These are phyloP conservation scores for Cercospora janseana DNA, from an alignment of 2,329 filamentous ascomycete species.

Conservation along the genomic window DNA sequence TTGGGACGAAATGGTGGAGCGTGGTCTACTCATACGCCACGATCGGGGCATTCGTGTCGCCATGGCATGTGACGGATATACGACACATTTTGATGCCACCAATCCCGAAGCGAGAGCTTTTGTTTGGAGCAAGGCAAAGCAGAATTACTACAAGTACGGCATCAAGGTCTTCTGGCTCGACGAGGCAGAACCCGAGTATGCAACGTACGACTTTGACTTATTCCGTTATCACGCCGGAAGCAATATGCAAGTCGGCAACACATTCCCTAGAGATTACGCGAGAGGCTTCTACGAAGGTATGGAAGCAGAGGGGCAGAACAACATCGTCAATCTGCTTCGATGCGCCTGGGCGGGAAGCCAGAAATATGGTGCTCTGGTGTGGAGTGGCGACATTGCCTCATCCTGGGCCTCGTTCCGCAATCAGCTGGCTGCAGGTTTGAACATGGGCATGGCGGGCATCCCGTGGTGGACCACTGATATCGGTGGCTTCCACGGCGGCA, in stretches of 20 bases:
- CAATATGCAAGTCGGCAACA: constrained; percentile 58
- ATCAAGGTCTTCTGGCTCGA: constrained; percentile 68
- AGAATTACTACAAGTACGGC: constrained; percentile 62
- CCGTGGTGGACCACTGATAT: constrained; percentile 72
- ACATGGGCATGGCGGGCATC: constrained; percentile 63
- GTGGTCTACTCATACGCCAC: constrained; percentile 58
- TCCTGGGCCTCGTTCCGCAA: constrained; percentile 60
- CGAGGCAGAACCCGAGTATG: constrained; percentile 67
- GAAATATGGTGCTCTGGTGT: constrained; percentile 63
- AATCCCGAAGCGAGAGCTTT: constrained; percentile 59
- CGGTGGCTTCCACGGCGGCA: constrained; percentile 66
- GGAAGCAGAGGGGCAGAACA: constrained; percentile 51
- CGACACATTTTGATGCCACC: constrained; percentile 63
- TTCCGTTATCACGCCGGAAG: constrained; percentile 60
- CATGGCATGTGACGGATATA: constrained; percentile 56
- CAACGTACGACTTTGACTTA: constrained; percentile 64
- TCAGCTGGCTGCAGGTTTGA: constrained; percentile 62
- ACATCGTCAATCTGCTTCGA: constrained; percentile 59
- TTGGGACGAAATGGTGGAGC: constrained; percentile 60
- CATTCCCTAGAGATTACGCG: constrained; percentile 60
- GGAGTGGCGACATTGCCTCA: constrained; percentile 66
- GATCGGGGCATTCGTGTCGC: constrained; percentile 59
- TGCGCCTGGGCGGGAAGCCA: constrained; percentile 61
- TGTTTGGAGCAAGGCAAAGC: constrained; percentile 58
- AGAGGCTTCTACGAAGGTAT: constrained; percentile 61